These are phyloP conservation scores for Nakazawaea laoshanensis DNA, from an alignment of 805 yeast species.

Conservation along the genomic window DNA sequence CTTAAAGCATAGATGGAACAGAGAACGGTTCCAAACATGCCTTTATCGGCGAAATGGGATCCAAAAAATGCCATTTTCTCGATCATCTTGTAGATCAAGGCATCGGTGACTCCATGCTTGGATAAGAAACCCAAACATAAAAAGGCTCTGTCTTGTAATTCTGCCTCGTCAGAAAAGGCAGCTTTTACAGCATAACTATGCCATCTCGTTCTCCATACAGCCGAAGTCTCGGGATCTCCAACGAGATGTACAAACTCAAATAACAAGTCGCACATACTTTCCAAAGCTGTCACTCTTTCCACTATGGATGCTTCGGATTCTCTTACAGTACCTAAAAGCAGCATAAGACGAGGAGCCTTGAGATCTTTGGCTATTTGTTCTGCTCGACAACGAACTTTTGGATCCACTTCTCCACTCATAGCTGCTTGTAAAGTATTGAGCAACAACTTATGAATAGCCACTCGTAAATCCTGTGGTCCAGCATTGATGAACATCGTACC, in stretches of 20 bases:
- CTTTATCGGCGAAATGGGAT: conserved; percentile 18
- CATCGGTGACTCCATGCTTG: conserved; percentile 53
- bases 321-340: conserved; percentile 64
- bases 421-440: conserved; percentile 66
- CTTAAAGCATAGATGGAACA: conserved; percentile 36
- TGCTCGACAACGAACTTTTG: conserved; percentile 29
- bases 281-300: conserved; percentile 39
- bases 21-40: conserved; percentile 16
- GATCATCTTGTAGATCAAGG: conserved; percentile 30
- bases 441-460: conserved; percentile 49
- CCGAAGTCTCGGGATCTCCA: conserved; percentile 35
- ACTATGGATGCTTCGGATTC: conserved; percentile 25
- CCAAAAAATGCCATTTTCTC: conserved; percentile 3
- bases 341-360: conserved; percentile 56
- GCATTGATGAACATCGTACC: conserved; percentile 53
- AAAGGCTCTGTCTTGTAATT: conserved; percentile 60
- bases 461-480: conserved; percentile 47
- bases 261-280: conserved; percentile 49
- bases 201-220: conserved; percentile 60
- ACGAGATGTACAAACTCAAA: conserved; percentile 42
- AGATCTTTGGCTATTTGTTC: conserved; percentile 37
- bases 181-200: conserved; percentile 53
- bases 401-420: conserved; percentile 44
- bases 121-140: conserved; percentile 64
- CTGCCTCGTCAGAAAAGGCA: conserved; percentile 45